phyloP scores from a whole-genome alignment of 352 stramenopile genomes.

The Pythium pyrilobum region DNA sequence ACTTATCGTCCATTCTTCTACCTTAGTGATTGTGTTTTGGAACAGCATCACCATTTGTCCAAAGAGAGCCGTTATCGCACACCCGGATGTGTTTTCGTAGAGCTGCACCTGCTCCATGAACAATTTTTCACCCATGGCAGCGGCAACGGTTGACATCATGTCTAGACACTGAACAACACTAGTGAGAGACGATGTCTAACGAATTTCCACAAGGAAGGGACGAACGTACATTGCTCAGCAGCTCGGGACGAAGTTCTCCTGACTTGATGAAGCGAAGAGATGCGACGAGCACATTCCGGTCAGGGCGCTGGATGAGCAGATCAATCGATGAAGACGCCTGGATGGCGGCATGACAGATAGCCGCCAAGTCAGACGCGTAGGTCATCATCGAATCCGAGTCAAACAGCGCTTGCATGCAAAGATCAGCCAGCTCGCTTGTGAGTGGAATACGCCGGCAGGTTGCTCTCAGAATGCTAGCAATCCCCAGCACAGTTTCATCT shows the following conservation, averaged over 20 bases:
- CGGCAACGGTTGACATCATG: conserved; percentile 2
- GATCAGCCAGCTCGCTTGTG: background rate
- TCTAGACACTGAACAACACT: conserved; percentile 9
- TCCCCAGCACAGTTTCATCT: conserved; percentile 1
- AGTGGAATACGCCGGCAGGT: background rate
- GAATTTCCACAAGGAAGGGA: too few species aligned
- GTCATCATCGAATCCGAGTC: conserved; percentile 11
- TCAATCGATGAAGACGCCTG: background rate
- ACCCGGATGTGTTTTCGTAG: background rate
- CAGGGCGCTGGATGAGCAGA: background rate
- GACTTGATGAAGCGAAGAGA: conserved; percentile 1
- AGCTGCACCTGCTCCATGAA: conserved; percentile 2
- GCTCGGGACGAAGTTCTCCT: conserved; percentile 1
- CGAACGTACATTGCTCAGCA: conserved; percentile 7
- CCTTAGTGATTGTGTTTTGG: background rate
- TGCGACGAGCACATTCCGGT: background rate
- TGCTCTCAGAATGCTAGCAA: conserved; percentile 4
- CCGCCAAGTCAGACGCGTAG: conserved; percentile 5
- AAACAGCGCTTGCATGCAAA: conserved; percentile 2
- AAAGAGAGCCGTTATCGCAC: background rate
- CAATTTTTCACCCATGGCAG: background rate
- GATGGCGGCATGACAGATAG: background rate
- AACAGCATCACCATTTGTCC: conserved; percentile 2
- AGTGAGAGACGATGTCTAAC: background rate
- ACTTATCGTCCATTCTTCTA: conserved; percentile 3